Percentiles rank a stretch among this genome's conserved stretches.
Conservation (phyloP, 805 yeast genomes). For the Helenozyma baotianmanensis region DNA sequence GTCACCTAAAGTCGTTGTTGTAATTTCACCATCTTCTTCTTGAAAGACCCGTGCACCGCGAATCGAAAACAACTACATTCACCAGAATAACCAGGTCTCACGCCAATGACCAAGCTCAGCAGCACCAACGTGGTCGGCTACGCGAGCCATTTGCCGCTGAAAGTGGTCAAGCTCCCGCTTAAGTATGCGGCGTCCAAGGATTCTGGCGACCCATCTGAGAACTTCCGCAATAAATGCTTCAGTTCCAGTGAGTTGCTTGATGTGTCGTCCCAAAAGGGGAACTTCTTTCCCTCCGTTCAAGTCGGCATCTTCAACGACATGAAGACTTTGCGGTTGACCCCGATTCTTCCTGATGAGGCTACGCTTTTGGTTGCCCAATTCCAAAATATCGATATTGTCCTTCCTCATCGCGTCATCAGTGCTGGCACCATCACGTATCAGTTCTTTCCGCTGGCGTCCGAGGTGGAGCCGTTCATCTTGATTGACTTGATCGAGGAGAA, state of each 20-base stretch:
- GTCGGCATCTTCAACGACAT: constrained; percentile 28
- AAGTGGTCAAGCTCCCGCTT: constrained; percentile 14
- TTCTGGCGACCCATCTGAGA: constrained; percentile 5
- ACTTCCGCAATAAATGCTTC: constrained; percentile 8
- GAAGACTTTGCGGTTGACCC: constrained; percentile 33
- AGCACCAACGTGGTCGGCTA: constrained; percentile 13
- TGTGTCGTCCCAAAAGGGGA: constrained; percentile 11
- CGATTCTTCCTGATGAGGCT: constrained; percentile 28
- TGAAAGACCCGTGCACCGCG: constrained; percentile 1
- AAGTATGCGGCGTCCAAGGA: constrained; percentile 5
- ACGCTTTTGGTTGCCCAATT: constrained; percentile 29
- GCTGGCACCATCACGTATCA: constrained; percentile 9
- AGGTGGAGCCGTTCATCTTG: constrained; percentile 32
- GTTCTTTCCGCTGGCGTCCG: constrained; percentile 10
- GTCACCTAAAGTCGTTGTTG: too few species aligned
- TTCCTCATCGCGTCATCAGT: constrained; percentile 19
- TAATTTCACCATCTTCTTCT: too few species aligned
- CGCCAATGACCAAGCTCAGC: constrained; percentile 5
- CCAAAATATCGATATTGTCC: constrained; percentile 28
- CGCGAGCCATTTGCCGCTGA: constrained; percentile 13
- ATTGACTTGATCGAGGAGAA: constrained; percentile 51
- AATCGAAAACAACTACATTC: background rate
- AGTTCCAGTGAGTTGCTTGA: constrained; percentile 13
- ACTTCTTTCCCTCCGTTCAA: constrained; percentile 11
- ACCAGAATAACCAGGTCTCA: background rate